These are phyloP conservation scores for Eucalyptus grandis DNA, from an alignment of 345 rosid genomes.

Conservation along the genomic window DNA sequence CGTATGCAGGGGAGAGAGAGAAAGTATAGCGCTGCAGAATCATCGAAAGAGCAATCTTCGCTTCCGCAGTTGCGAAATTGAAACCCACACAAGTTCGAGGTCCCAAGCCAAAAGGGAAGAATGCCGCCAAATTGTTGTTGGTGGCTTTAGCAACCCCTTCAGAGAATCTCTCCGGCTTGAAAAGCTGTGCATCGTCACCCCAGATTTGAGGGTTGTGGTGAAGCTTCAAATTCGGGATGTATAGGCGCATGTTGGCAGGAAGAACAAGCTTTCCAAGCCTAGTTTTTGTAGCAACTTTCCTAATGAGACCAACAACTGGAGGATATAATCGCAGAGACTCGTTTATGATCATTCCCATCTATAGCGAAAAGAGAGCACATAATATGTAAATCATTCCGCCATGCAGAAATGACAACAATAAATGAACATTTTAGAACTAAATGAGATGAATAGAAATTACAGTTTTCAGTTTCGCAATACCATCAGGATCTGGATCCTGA, in stretches of 20 bases:
- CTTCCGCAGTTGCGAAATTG: slow-evolving; percentile 15
- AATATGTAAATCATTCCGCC: background rate
- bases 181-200: slow-evolving; percentile 29
- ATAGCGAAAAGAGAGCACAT: background rate
- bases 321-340: slow-evolving; percentile 26
- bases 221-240: slow-evolving; percentile 3
- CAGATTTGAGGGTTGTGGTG: slow-evolving; percentile 22
- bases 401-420: background rate
- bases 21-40: slow-evolving; percentile 31
- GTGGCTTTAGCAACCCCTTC: slow-evolving; percentile 35
- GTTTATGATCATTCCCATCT: slow-evolving; percentile 15
- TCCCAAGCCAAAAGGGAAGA: slow-evolving; percentile 30
- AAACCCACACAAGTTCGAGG: slow-evolving; percentile 24
- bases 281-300: slow-evolving; percentile 1
- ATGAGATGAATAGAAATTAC: background rate
- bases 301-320: background rate
- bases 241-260: slow-evolving; percentile 2
- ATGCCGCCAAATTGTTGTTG: slow-evolving; percentile 12
- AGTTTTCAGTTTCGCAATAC: background rate
- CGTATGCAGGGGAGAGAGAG: slow-evolving; percentile 20
- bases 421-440: background rate
- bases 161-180: slow-evolving; percentile 34
- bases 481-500: background rate
- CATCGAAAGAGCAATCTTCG: slow-evolving; percentile 31
- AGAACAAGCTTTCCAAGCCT: slow-evolving; percentile 11